Evolutionary conservation across 2,329 filamentous ascomycete species (phyloP).

Genomic region (Gnomoniopsis sp.): DNA sequence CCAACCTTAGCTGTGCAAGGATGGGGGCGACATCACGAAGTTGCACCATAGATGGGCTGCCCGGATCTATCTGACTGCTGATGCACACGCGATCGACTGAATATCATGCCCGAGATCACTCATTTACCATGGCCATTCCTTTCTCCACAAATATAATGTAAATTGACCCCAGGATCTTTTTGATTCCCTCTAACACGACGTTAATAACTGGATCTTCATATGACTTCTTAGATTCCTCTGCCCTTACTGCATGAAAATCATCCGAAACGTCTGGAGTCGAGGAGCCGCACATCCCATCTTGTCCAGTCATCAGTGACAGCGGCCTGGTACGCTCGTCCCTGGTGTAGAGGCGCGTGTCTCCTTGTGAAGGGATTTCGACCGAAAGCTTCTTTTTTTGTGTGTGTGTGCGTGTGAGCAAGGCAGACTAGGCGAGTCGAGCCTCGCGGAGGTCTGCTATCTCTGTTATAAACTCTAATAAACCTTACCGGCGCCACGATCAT

Average conservation of each 20-base stretch:
- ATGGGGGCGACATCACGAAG: background rate
- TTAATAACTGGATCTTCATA: background rate
- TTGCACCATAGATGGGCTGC: background rate
- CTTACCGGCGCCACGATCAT: no score
- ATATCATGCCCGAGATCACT: background rate
- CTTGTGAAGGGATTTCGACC: no score
- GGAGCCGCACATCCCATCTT: background rate
- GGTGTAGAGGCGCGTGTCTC: background rate
- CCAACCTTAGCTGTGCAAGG: background rate
- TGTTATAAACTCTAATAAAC: no score
- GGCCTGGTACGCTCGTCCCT: background rate
- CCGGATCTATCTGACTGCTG: background rate
- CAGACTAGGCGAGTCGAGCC: no score
- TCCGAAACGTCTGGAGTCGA: background rate
- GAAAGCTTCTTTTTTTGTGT: no score
- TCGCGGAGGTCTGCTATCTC: no score
- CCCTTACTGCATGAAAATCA: background rate
- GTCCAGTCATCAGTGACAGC: background rate
- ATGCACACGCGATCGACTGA: conserved; percentile 1
- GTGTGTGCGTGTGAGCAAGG: no score
- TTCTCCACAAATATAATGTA: no score
- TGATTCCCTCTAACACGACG: no score
- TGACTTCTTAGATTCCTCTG: background rate
- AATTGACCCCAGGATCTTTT: background rate
- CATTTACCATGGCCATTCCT: no score